Base-by-base conservation (phyloP, 73 alveolate species). In the Paramecium octaurelia region DNA sequence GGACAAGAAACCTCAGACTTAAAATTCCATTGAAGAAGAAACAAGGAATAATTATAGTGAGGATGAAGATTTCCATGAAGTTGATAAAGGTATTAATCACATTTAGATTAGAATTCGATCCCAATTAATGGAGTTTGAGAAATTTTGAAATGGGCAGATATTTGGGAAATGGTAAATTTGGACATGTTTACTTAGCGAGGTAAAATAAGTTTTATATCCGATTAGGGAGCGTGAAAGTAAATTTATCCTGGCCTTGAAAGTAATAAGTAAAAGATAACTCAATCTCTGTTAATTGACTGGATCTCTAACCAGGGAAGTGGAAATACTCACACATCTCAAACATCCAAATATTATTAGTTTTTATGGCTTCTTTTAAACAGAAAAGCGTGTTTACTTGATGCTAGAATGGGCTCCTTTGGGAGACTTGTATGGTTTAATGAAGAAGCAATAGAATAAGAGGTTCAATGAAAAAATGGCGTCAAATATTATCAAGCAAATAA, bases 331-430 rank as follows among this genome's bases (percentile, higher is more conserved):
- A 60, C 96, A 94, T 58, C 95, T 96, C 42, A 92, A 92, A 43
- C 98, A 97, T 77, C 96, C 95, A 18, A 97, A 97, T 92, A 95
- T 97, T 7, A 92, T 97, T 27, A 93, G 93, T 59, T 36, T 97
- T 58, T 95, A 95, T 92, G 97, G 96, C 59, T 97, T 93, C 94
- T 97, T 97, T 90, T 92, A 97, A 96, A 98, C 95, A 86, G 83
- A 94, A 58, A 94, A 95, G 85, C 95, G 92, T 54, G 88, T 97
- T 20, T 97, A 93, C 90, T 71, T 97, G 64, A 96, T 97, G 71
- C 92, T 97, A 3, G 99, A 97, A 89, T 97, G 96, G 88, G 97
- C 98, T 48, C 94, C 98, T 31, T 95, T 90, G 43, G 99, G 99
- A 3, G 97, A 95, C 64, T 95, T 97, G 57, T 97, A 64, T 92